These are phyloP conservation scores for Plasmopara halstedii DNA, from an alignment of 352 stramenopile genomes.

Conservation along the genomic window DNA sequence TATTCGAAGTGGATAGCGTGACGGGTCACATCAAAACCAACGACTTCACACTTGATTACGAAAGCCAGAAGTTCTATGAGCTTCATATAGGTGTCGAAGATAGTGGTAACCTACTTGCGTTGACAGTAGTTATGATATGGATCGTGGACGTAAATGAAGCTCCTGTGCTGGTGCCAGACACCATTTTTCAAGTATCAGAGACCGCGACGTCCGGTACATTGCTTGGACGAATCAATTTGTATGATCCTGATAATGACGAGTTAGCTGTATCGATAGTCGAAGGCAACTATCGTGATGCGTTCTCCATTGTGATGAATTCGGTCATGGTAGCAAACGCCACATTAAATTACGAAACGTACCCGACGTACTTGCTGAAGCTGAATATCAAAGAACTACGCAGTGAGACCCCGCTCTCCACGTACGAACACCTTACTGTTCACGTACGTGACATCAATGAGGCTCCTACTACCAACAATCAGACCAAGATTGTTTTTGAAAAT, in stretches of 20 bases:
- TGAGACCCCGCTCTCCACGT: constrained; percentile 5
- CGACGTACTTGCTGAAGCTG: constrained; percentile 9
- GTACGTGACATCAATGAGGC: constrained; percentile 22
- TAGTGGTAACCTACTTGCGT: constrained; percentile 6
- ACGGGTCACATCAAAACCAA: constrained; percentile 21
- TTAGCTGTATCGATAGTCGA: constrained; percentile 10
- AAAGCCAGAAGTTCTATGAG: constrained; percentile 24
- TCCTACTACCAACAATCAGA: constrained; percentile 15
- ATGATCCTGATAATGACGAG: constrained; percentile 15
- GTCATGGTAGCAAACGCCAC: constrained; percentile 2
- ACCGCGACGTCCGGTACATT: constrained; percentile 2
- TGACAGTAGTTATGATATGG: constrained; percentile 16
- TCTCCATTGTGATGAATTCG: constrained; percentile 9
- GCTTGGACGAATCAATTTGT: constrained; percentile 7
- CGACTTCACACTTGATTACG: constrained; percentile 18
- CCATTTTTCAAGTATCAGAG: constrained; percentile 17
- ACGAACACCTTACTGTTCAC: constrained; percentile 6
- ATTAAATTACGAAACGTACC: constrained; percentile 18
- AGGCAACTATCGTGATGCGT: constrained; percentile 9
- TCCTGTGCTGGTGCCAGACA: constrained; percentile 9
- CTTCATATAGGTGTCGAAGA: constrained; percentile 16
- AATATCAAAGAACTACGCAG: constrained; percentile 6
- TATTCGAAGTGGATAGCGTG: constrained; percentile 14
- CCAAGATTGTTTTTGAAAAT: constrained; percentile 16
- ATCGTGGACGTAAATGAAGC: constrained; percentile 27